phyloP scores from a whole-genome alignment of 1,139 yeast genomes.

The Suhomyces anneliseae region DNA sequence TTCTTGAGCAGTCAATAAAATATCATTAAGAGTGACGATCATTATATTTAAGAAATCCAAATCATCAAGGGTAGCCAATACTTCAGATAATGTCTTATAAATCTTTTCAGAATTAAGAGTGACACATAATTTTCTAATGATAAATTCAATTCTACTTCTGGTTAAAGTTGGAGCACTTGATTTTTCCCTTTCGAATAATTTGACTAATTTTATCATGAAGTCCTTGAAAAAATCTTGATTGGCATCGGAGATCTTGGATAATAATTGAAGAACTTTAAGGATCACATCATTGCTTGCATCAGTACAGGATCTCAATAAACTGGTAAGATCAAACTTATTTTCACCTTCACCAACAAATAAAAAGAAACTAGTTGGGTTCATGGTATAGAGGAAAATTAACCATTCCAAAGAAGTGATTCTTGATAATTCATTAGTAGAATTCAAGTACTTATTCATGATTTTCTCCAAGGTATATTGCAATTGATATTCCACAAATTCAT shows the following conservation, averaged over 20 bases:
- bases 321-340: constrained; percentile 58
- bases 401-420: constrained; percentile 87
- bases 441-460: constrained; percentile 39
- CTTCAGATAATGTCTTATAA: constrained; percentile 77
- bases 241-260: constrained; percentile 80
- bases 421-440: constrained; percentile 65
- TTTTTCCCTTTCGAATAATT: constrained; percentile 55
- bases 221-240: constrained; percentile 76
- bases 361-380: constrained; percentile 63
- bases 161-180: constrained; percentile 30
- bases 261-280: constrained; percentile 68
- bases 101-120: constrained; percentile 82
- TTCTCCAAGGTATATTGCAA: constrained; percentile 35
- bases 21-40: constrained; percentile 85
- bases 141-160: constrained; percentile 76
- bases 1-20: constrained; percentile 86
- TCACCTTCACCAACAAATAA: constrained; percentile 37
- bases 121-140: constrained; percentile 79
- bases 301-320: constrained; percentile 74
- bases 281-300: constrained; percentile 88
- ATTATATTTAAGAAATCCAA: constrained; percentile 74
- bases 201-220: constrained; percentile 71
- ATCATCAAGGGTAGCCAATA: constrained; percentile 56
- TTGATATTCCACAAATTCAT: constrained; percentile 43
- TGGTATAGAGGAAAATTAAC: constrained; percentile 79